These are phyloP conservation scores for Globisporangium acanthophoron DNA, from an alignment of 352 stramenopile species.

Conservation along the genomic window DNA sequence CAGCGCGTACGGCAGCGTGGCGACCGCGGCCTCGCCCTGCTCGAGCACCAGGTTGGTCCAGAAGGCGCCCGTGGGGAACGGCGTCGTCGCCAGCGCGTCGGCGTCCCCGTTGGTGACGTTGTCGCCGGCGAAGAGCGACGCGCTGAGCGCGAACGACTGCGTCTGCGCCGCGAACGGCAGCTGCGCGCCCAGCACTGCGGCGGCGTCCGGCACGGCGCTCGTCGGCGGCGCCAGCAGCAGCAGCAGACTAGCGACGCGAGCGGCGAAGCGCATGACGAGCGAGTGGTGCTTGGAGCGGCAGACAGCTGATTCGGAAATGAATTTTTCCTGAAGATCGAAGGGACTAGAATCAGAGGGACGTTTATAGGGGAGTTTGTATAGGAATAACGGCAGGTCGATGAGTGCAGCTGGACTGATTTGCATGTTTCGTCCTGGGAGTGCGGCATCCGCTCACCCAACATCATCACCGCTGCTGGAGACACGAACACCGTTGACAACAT, in stretches of 20 bases:
- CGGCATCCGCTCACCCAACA: too few relatives aligned
- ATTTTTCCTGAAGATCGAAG: too few relatives aligned
- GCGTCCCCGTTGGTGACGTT: constrained; percentile 16
- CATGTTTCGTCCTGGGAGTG: too few relatives aligned
- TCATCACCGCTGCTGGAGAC: too few relatives aligned
- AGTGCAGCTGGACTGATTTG: too few relatives aligned
- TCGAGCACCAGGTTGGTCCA: constrained; percentile 81
- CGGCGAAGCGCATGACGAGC: not conserved
- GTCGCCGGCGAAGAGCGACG: constrained; percentile 25
- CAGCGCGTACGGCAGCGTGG: constrained; percentile 67
- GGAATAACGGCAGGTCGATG: too few relatives aligned
- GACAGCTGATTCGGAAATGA: too few relatives aligned
- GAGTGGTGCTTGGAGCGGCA: too few relatives aligned
- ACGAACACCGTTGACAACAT: too few relatives aligned
- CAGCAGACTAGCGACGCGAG: not conserved
- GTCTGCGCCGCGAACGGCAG: constrained; percentile 50
- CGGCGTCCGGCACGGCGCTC: constrained; percentile 10
- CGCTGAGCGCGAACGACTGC: constrained; percentile 46
- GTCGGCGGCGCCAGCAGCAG: constrained; percentile 9
- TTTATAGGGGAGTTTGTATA: too few relatives aligned
- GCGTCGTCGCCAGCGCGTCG: constrained; percentile 8
- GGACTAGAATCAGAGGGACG: too few relatives aligned
- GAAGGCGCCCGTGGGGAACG: constrained; percentile 76
- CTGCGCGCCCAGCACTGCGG: constrained; percentile 6
- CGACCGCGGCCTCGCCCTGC: constrained; percentile 45